Conservation (phyloP, 768 basidiomycete genomes). For the Strobilomyces echinocephalus region DNA sequence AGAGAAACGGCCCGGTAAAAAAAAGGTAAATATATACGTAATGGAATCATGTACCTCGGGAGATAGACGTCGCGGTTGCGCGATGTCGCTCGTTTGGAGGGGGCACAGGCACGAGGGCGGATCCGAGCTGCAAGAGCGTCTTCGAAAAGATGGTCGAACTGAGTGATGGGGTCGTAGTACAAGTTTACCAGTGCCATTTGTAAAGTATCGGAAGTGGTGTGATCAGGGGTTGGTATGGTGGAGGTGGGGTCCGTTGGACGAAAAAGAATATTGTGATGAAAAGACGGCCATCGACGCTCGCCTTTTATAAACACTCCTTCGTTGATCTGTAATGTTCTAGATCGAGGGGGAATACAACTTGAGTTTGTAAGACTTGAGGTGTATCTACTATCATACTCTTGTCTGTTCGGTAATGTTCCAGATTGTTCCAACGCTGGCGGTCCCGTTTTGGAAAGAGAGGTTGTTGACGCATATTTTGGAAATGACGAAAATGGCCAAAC, state of each 20-base stretch:
- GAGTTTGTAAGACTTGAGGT: background rate
- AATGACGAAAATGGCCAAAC: background rate
- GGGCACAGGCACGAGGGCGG: background rate
- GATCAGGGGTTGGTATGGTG: background rate
- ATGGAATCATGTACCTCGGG: conserved; percentile 19
- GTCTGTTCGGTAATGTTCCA: background rate
- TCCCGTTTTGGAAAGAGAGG: background rate
- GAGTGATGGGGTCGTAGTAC: background rate
- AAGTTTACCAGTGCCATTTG: background rate
- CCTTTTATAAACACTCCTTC: background rate
- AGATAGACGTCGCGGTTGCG: background rate
- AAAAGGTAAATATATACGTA: background rate
- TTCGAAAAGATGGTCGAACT: conserved; percentile 7
- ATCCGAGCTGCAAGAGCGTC: conserved; percentile 22
- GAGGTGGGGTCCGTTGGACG: background rate
- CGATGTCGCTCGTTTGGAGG: background rate
- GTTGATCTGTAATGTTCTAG: background rate
- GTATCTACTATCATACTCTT: background rate
- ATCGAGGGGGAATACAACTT: background rate
- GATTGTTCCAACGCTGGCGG: background rate
- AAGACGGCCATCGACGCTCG: background rate
- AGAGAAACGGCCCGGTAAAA: background rate
- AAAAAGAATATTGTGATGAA: background rate
- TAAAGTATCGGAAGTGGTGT: too few relatives aligned
- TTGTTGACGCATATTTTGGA: background rate